Conservation (phyloP, 164 flowering plant species). For the Annona squamosa region DNA sequence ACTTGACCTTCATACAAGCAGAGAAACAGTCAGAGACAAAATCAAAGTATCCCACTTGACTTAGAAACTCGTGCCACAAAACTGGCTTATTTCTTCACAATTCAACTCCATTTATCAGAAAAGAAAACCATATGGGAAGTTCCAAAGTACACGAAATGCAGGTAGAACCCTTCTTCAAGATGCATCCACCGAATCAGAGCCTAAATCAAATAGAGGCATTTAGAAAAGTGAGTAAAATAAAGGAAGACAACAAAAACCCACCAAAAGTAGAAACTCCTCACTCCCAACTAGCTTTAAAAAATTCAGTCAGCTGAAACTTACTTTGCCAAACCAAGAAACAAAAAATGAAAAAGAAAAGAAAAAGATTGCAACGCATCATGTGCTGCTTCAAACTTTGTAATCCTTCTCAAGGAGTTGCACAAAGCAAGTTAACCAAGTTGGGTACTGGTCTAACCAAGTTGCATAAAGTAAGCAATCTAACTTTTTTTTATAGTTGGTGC, state of each 20-base stretch:
- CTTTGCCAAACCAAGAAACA: too few species aligned
- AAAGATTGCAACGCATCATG: too few species aligned
- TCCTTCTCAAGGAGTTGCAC: too few species aligned
- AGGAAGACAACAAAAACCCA: background rate
- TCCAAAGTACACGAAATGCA: constrained; percentile 64
- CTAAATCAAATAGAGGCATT: constrained; percentile 30
- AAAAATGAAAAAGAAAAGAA: too few species aligned
- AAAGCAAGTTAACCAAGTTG: too few species aligned
- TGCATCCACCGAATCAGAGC: constrained; percentile 52
- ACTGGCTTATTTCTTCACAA: background rate
- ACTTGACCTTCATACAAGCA: constrained; percentile 59
- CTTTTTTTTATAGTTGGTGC: too few species aligned
- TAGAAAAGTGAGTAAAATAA: background rate
- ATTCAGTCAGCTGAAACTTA: too few species aligned
- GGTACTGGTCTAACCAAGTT: too few species aligned
- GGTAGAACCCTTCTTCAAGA: constrained; percentile 73
- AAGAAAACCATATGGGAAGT: constrained; percentile 5
- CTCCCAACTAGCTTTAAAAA: constrained; percentile 10
- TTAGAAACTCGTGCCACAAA: background rate
- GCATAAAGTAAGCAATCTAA: too few species aligned
- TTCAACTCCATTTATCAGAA: constrained; percentile 1
- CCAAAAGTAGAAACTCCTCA: background rate
- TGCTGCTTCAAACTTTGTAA: too few species aligned
- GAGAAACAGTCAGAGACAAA: constrained; percentile 22
- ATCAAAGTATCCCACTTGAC: constrained; percentile 12